Base-by-base conservation (phyloP, 2,329 filamentous ascomycete genomes). In the Alternaria angustiovoidea region DNA sequence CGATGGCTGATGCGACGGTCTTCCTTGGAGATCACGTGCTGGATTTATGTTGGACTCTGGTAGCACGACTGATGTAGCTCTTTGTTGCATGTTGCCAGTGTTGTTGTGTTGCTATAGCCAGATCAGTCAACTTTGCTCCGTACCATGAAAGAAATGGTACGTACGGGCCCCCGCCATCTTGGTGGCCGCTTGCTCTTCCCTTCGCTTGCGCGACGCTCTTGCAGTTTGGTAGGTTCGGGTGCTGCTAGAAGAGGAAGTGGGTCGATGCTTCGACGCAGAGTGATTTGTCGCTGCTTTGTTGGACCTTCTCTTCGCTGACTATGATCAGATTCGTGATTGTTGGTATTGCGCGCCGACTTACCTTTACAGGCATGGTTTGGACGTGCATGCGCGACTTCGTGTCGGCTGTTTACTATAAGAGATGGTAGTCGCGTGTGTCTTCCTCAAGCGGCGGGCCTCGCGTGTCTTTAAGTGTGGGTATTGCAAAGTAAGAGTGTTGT, bases 151-250 rank as follows among this genome's bases (percentile, higher is more conserved):
- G 16, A 6, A 5, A 24, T 41, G 9, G 7, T n/a, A 34, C 51
- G 44, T 46, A 63, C 61, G 14, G 49, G 26, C 6, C 58, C 49
- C 22, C 61, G 54, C 61, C 61, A 63, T 51, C 61, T 52, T 12
- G 53, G 32, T 16, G 61, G 61, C 3, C 61, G 53, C 41, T 52
- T 55, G 20, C 47, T 30, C 24, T 48, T 57, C 34, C 58, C 48
- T 36, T 43, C 38, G 34, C 36, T 39, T 11, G 38, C 34, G 22
- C 48, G 58, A 32, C 58, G 52, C 36, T 52, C 54, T 38, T 55
- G 46, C 8, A 60, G 54, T 22, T 26, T 57, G 3, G 24, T 30
- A 1, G 26, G 12, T 16, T 57, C 54, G 1, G 24, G n/a, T 3
- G 22, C 1, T 14, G 26, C 48, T 5, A 47, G 34, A 26, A 57